phyloP scores from a whole-genome alignment of 805 yeast species.

The Starmerella floricola region DNA sequence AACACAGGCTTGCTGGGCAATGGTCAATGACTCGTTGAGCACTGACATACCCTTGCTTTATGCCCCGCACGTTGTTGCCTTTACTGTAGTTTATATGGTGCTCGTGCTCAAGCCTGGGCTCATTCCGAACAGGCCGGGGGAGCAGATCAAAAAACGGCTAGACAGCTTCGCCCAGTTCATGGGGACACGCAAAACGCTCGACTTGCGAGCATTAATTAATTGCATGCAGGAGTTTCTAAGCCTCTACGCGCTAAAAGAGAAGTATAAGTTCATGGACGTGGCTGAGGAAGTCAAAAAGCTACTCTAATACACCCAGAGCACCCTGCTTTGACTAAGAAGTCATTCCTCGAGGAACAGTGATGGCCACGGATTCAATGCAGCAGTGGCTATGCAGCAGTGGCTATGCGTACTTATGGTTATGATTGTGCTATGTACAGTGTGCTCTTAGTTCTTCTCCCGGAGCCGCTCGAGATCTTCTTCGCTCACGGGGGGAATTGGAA shows the following conservation, averaged over 20 bases:
- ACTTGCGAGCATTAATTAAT: conserved; percentile 64
- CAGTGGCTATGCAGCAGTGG: not conserved
- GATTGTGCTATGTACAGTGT: not conserved
- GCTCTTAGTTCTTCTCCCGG: conserved; percentile 41
- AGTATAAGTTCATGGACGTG: conserved; percentile 38
- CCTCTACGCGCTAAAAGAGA: conserved; percentile 74
- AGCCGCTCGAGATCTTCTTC: conserved; percentile 63
- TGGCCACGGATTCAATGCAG: too few species aligned
- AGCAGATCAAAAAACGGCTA: conserved; percentile 33
- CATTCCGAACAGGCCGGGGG: conserved; percentile 28
- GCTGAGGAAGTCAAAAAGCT: conserved; percentile 11
- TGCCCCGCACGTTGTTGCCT: conserved; percentile 83
- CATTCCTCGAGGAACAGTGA: too few species aligned
- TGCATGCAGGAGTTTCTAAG: conserved; percentile 75
- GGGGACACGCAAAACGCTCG: conserved; percentile 58
- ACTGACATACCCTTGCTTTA: conserved; percentile 72
- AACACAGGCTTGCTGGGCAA: conserved; percentile 75
- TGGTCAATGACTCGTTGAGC: conserved; percentile 77
- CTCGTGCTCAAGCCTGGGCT: conserved; percentile 39
- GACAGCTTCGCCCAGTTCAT: conserved; percentile 52
- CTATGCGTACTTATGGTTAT: not conserved
- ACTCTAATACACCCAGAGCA: too few species aligned
- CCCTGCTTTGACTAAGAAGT: too few species aligned
- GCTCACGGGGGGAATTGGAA: conserved; percentile 86
- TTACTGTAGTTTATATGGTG: conserved; percentile 70